Percentiles rank a stretch among this genome's conserved stretches.
Conservation (phyloP, 495 filamentous ascomycete genomes). For the Penicillium mononematosum region DNA sequence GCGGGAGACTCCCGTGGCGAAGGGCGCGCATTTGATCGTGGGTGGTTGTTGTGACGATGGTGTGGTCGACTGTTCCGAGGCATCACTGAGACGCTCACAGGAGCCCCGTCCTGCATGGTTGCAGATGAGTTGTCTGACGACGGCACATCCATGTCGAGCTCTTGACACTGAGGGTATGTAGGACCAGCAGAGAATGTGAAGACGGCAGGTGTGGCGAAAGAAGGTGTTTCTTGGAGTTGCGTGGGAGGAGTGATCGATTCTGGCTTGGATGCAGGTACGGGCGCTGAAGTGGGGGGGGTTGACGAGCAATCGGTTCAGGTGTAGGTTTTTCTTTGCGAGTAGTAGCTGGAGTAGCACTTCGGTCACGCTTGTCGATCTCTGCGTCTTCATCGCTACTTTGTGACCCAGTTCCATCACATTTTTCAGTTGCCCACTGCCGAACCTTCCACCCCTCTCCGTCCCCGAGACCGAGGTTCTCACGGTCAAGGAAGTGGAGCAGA, state of each 20-base stretch:
- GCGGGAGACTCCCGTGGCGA: constrained; percentile 40
- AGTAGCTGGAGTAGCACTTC: constrained; percentile 60
- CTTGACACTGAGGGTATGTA: constrained; percentile 54
- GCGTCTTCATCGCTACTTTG: constrained; percentile 68
- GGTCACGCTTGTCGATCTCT: constrained; percentile 52
- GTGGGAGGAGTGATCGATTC: constrained; percentile 24
- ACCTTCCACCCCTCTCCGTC: constrained; percentile 82
- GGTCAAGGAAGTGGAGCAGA: constrained; percentile 77
- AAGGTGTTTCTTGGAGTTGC: constrained; percentile 27
- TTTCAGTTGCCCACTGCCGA: constrained; percentile 80
- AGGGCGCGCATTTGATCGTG: constrained; percentile 43
- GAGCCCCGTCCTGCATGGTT: constrained; percentile 36
- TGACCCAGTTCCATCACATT: constrained; percentile 64
- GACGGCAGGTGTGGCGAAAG: constrained; percentile 35
- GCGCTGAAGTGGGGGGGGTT: constrained; percentile 36
- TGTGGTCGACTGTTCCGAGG: constrained; percentile 52
- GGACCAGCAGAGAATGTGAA: constrained; percentile 73
- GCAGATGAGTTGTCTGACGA: constrained; percentile 40
- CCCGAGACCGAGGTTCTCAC: constrained; percentile 68
- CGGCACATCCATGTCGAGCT: constrained; percentile 67
- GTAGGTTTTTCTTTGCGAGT: constrained; percentile 51
- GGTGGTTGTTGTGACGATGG: constrained; percentile 47
- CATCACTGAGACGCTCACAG: constrained; percentile 52
- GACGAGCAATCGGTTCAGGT: constrained; percentile 31
- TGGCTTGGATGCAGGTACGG: constrained; percentile 34